Percentiles rank a stretch among this genome's conserved stretches.
Evolutionary conservation across 129 eudicot species (phyloP).

Genomic region (Flaveria brownii): DNA sequence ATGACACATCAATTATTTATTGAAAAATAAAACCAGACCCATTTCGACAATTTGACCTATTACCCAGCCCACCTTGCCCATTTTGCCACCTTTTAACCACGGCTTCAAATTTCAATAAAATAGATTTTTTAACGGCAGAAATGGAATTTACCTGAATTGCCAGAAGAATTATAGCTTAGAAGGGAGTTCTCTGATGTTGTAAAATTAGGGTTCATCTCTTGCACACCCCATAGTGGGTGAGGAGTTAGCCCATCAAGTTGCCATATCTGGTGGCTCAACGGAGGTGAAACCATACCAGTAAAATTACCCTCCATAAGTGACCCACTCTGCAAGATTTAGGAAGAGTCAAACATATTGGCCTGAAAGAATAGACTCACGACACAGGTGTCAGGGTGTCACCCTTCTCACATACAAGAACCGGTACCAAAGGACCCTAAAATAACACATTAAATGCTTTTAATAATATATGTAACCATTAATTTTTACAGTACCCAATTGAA

Average conservation of each 20-base stretch:
- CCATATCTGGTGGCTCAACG: slow-evolving; percentile 22
- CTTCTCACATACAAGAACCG: slow-evolving; percentile 5
- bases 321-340: slow-evolving; percentile 25
- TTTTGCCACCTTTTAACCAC: background rate
- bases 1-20: background rate
- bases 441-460: slow-evolving; percentile 23
- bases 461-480: slow-evolving; percentile 29
- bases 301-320: slow-evolving; percentile 16
- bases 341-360: slow-evolving; percentile 4
- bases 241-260: slow-evolving; percentile 27
- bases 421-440: slow-evolving; percentile 20
- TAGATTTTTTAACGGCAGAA: background rate
- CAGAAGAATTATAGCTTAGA: slow-evolving; percentile 22
- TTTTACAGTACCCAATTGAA: slow-evolving; percentile 27
- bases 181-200: slow-evolving; percentile 23
- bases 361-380: slow-evolving; percentile 11
- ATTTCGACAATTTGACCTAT: background rate
- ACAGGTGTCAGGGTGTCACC: background rate
- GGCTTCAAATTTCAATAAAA: background rate
- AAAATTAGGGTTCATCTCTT: slow-evolving; percentile 40
- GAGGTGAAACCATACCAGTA: slow-evolving; percentile 15
- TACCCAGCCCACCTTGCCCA: background rate
- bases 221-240: slow-evolving; percentile 70
- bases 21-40: background rate
- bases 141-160: slow-evolving; percentile 22